phyloP scores from a whole-genome alignment of 1,284 basidiomycete genomes.

The Fomes fomentarius region DNA sequence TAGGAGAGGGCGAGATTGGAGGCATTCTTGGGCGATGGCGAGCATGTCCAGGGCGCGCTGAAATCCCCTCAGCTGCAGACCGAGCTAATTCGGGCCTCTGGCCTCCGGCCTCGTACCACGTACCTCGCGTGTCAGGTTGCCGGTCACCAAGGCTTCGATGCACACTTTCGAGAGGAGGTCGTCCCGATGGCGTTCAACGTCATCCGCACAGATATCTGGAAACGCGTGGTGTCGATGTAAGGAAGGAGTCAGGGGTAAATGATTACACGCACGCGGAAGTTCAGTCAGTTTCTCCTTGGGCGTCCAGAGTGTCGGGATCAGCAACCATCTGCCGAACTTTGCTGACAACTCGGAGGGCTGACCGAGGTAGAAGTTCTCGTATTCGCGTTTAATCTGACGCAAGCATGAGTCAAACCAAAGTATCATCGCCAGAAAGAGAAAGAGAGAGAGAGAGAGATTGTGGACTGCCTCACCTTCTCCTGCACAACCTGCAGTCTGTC shows the following conservation, averaged over 20 bases:
- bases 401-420: too few relatives aligned
- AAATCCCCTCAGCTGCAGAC: too few relatives aligned
- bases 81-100: too few relatives aligned
- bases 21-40: conserved; percentile 19
- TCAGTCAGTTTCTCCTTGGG: conserved; percentile 32
- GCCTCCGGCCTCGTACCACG: too few relatives aligned
- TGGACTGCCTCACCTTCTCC: conserved; percentile 35
- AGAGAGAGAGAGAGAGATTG: background rate
- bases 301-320: conserved; percentile 31
- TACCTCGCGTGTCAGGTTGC: conserved; percentile 29
- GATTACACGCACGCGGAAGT: conserved; percentile 3
- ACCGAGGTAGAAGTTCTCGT: conserved; percentile 34
- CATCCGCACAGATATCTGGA: conserved; percentile 10
- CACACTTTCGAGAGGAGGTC: conserved; percentile 28
- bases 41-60: conserved; percentile 14
- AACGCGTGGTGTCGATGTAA: background rate
- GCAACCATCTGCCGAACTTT: conserved; percentile 22
- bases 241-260: background rate
- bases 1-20: conserved; percentile 21
- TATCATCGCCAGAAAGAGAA: too few relatives aligned
- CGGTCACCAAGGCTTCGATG: conserved; percentile 30
- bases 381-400: conserved; percentile 26
- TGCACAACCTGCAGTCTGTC: conserved; percentile 31
- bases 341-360: conserved; percentile 33
- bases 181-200: conserved; percentile 30